Base-by-base conservation (phyloP, 805 yeast species). In the Crinitomyces ghanaensis region DNA sequence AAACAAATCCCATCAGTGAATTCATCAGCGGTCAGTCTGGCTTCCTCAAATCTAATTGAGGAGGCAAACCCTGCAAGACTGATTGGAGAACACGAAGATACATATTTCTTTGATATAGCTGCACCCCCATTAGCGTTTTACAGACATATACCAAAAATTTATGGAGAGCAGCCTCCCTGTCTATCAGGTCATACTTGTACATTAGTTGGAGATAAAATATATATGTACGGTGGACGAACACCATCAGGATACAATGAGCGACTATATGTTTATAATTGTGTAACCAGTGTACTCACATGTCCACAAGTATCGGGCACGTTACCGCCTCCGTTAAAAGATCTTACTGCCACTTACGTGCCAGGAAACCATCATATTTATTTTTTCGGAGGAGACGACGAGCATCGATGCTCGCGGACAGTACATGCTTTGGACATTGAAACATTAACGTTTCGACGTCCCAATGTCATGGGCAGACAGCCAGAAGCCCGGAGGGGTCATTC, bases 161-260 rank as follows among this genome's bases (percentile, higher is more conserved):
- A 34, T 35, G 51, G 51, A 30, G 25, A 20, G 3, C 34, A 35
- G 21, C 50, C 51, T 2, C 51, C 50, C 11, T 35, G 40, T 15
- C 26, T 47, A 11, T 22, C 37, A 12, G 51, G 48, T 15, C 50
- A 47, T 33, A 12, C 36, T 16, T 38, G 44, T 29, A 31, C 40
- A 2, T 32, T 36, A 8, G 37, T 46, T 9, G 28, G 33, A 8
- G 33, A 35, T 28, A 37, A 37, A 28, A 30, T 47, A 14, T 44
- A 28, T 34, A 36, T 44, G 9, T 44, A 36, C 30, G 51, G 50
- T 9, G 51, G 51, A 5, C 33, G 33, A 24, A 42, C 36, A 19
- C 41, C 37, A 4, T 22, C 18, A 7, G 49, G 45, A 5, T 22
- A 34, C 18, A 28, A 36, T 11, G 31, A 36, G 25, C 23, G 30